phyloP scores from a whole-genome alignment of 306 rosid genomes.

The Canavalia gladiata region DNA sequence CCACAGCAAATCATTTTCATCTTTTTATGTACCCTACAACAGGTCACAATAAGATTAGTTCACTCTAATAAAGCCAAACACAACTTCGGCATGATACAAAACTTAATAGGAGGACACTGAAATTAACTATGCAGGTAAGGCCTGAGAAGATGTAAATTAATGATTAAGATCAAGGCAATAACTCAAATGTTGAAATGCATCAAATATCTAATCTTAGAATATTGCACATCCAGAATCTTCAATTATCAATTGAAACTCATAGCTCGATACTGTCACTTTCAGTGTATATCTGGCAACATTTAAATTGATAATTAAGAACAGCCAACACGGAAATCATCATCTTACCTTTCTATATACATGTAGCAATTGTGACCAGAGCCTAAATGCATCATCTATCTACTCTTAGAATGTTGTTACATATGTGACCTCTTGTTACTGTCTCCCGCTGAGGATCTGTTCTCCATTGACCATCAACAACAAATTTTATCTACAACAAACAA shows the following conservation, averaged over 20 bases:
- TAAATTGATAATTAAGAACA: conserved; percentile 3
- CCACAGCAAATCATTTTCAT: conserved; percentile 37
- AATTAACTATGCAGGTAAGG: background rate
- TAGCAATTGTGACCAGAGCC: conserved; percentile 40
- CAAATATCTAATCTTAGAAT: conserved; percentile 23
- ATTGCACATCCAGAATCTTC: conserved; percentile 20
- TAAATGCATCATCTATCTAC: conserved; percentile 62
- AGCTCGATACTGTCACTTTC: conserved; percentile 18
- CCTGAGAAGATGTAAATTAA: background rate
- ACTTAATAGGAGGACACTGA: background rate
- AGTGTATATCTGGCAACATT: conserved; percentile 10
- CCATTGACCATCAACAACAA: conserved; percentile 93
- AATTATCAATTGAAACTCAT: conserved; percentile 30
- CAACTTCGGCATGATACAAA: background rate
- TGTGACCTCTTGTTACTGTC: conserved; percentile 63
- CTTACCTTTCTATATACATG: conserved; percentile 49
- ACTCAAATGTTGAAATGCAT: conserved; percentile 31
- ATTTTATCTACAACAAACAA: conserved; percentile 76
- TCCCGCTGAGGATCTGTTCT: conserved; percentile 77
- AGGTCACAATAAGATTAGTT: conserved; percentile 16
- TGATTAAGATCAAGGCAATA: conserved; percentile 10
- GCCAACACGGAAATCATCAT: conserved; percentile 12
- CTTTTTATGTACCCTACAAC: conserved; percentile 48
- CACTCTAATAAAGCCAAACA: conserved; percentile 23
- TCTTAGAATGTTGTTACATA: conserved; percentile 83